Percentiles rank a stretch among this genome's conserved stretches.
phyloP scores from a whole-genome alignment of 129 eudicot genomes.

The Flaveria sonorensis region DNA sequence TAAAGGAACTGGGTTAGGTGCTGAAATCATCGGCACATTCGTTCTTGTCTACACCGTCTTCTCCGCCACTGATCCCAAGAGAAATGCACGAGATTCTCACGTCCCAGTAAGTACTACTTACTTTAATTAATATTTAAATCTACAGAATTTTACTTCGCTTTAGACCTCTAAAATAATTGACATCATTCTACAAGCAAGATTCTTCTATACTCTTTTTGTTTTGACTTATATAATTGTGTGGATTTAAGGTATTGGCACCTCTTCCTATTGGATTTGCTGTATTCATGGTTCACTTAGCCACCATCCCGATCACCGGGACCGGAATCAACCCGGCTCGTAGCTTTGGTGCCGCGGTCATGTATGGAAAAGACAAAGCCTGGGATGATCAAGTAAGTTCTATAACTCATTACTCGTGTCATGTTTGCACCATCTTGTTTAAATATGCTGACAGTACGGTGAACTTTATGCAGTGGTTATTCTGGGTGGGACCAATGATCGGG shows the following conservation, averaged over 20 bases:
- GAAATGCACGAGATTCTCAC: constrained; percentile 77
- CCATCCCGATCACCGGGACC: constrained; percentile 4
- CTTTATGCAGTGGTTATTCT: constrained; percentile 32
- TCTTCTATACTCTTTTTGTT: neutral
- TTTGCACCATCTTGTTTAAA: neutral
- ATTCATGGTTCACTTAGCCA: constrained; percentile 14
- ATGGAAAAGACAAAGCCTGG: constrained; percentile 28
- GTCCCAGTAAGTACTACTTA: constrained; percentile 48
- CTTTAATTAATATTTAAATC: neutral
- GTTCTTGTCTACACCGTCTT: constrained; percentile 67
- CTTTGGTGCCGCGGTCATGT: constrained; percentile 2
- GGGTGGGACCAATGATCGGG: constrained; percentile 42
- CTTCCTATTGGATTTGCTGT: constrained; percentile 7
- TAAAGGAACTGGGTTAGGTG: constrained; percentile 62
- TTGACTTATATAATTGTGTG: neutral
- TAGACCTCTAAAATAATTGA: too few relatives aligned
- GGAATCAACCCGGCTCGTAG: constrained; percentile 14
- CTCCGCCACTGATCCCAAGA: constrained; percentile 74
- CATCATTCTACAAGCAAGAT: too few relatives aligned
- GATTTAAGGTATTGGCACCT: constrained; percentile 6
- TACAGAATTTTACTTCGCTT: too few relatives aligned
- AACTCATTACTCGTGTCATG: neutral
- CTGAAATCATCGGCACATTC: constrained; percentile 66
- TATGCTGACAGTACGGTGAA: neutral
- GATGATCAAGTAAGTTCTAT: constrained; percentile 27